Conservation (phyloP, 2,329 filamentous ascomycete species). For the Diaporthe amygdali region DNA sequence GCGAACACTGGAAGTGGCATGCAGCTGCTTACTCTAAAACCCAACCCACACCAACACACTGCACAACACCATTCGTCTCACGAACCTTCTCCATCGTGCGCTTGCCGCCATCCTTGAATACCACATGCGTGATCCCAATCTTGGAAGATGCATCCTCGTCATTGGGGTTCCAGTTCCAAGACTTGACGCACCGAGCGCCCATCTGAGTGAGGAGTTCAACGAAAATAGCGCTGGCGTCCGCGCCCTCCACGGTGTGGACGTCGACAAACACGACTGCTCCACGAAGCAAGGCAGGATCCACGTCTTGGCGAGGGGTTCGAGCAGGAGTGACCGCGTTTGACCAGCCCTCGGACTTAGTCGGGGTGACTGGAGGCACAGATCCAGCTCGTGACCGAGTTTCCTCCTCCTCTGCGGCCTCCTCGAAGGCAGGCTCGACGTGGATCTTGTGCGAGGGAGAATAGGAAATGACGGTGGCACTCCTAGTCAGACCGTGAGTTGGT, state of each 20-base stretch:
- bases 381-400: constrained; percentile 26
- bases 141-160: constrained; percentile 47
- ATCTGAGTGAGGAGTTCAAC: constrained; percentile 79
- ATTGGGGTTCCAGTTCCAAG: constrained; percentile 74
- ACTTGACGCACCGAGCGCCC: constrained; percentile 79
- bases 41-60: constrained; percentile 88
- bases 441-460: constrained; percentile 56
- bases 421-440: constrained; percentile 34
- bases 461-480: constrained; percentile 59
- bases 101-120: constrained; percentile 86
- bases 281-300: constrained; percentile 61
- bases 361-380: constrained; percentile 44
- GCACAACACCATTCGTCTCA: constrained; percentile 73
- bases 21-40: constrained; percentile 75
- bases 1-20: not conserved
- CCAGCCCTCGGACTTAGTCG: constrained; percentile 57
- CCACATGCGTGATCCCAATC: constrained; percentile 83
- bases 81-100: constrained; percentile 82
- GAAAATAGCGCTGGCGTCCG: constrained; percentile 82
- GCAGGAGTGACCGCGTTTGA: constrained; percentile 53
- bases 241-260: constrained; percentile 81
- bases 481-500: constrained; percentile 44
- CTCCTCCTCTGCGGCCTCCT: constrained; percentile 28
- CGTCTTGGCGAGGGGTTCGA: constrained; percentile 59
- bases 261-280: constrained; percentile 84